phyloP scores from a whole-genome alignment of 306 rosid genomes.

The Nissolia schottii region DNA sequence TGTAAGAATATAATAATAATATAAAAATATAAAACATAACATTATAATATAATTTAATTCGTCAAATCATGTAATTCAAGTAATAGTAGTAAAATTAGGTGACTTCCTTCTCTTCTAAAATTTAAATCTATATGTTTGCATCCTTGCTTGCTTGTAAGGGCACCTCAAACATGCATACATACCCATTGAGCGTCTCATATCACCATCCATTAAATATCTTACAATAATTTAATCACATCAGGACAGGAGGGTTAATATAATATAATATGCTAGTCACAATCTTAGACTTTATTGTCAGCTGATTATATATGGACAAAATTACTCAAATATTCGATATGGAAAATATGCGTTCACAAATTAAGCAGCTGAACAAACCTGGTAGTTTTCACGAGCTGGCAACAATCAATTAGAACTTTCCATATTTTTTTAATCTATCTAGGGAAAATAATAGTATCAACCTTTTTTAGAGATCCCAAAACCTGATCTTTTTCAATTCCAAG shows the following conservation, averaged over 20 bases:
- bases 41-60: no score
- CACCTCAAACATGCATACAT: neutral
- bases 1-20: no score
- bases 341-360: neutral
- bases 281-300: neutral
- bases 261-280: neutral
- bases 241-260: no score
- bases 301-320: neutral
- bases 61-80: no score
- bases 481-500: slow-evolving; percentile 12
- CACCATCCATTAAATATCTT: neutral
- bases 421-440: neutral
- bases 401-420: neutral
- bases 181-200: neutral
- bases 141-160: neutral
- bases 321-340: neutral
- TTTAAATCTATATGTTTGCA: no score
- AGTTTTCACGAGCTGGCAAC: neutral
- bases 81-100: no score
- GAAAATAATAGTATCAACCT: neutral
- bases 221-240: neutral
- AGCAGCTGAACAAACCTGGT: neutral
- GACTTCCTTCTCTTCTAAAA: no score
- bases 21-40: no score
- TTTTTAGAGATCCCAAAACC: neutral